A percentile compares a stretch with the other conserved stretches of the same genome.
These are phyloP conservation scores for Wilhelminamyces savonicus DNA, from an alignment of 805 yeast species.

Conservation along the genomic window DNA sequence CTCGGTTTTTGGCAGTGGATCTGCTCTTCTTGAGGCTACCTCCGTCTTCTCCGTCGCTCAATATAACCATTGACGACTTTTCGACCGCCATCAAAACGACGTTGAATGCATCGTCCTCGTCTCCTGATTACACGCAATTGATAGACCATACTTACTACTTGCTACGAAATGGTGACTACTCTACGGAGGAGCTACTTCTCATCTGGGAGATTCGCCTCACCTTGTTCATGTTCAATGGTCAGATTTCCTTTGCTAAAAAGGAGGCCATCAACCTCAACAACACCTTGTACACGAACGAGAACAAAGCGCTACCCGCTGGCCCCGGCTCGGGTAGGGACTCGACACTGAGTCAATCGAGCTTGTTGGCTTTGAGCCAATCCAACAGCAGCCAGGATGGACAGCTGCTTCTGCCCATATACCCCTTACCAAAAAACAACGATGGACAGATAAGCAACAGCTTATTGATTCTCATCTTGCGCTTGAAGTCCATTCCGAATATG, in stretches of 20 bases:
- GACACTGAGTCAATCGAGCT: neutral
- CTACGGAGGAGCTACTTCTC: conserved; percentile 8
- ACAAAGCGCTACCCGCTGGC: conserved; percentile 5
- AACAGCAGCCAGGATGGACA: neutral
- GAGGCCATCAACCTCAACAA: conserved; percentile 35
- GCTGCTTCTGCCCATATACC: conserved; percentile 16
- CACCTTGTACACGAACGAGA: conserved; percentile 26
- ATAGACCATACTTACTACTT: conserved; percentile 11
- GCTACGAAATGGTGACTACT: conserved; percentile 4
- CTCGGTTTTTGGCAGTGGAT: conserved; percentile 6
- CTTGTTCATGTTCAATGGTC: conserved; percentile 23
- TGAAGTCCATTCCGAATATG: conserved; percentile 38
- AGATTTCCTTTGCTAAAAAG: conserved; percentile 22
- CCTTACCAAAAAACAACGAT: conserved; percentile 32
- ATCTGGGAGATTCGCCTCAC: conserved; percentile 34
- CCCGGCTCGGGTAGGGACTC: neutral
- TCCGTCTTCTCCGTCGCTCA: neutral
- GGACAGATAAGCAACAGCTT: conserved; percentile 20
- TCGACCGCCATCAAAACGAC: neutral
- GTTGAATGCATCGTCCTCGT: neutral
- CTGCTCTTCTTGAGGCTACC: conserved; percentile 12
- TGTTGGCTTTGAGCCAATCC: neutral
- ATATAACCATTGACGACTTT: conserved; percentile 1
- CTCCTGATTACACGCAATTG: conserved; percentile 2
- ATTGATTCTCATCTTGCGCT: conserved; percentile 28